phyloP scores from a whole-genome alignment of 1,139 yeast species.

The Yamadazyma spencermartinsiae region DNA sequence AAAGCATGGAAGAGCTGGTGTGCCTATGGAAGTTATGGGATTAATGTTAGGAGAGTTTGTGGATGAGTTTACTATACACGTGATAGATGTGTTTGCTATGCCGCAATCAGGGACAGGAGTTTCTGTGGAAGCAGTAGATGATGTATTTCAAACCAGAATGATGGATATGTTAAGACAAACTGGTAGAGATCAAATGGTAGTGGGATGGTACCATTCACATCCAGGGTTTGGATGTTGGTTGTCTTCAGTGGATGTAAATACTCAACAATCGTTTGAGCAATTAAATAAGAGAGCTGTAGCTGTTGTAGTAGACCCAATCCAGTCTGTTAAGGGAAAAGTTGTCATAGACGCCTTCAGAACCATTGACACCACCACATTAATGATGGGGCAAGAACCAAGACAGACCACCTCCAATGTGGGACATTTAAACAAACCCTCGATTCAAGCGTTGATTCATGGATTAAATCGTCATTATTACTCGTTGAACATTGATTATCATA shows the following conservation, averaged over 20 bases:
- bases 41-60: constrained; percentile 98
- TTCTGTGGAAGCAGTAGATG: constrained; percentile 98
- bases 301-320: constrained; percentile 96
- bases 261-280: constrained; percentile 97
- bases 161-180: constrained; percentile 99
- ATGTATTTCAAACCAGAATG: constrained; percentile 98
- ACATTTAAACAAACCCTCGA: constrained; percentile 93
- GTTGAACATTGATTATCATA: constrained; percentile 89
- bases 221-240: constrained; percentile 99
- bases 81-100: constrained; percentile 98
- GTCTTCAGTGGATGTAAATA: constrained; percentile 94
- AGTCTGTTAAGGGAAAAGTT: constrained; percentile 97
- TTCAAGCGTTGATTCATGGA: constrained; percentile 96
- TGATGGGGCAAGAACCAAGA: constrained; percentile 98
- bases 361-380: constrained; percentile 81
- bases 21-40: constrained; percentile 99
- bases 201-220: constrained; percentile 99
- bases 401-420: constrained; percentile 97
- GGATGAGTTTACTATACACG: constrained; percentile 96
- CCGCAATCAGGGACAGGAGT: constrained; percentile 99
- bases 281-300: constrained; percentile 95
- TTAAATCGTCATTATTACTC: constrained; percentile 96
- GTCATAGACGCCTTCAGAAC: constrained; percentile 98
- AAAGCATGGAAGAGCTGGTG: constrained; percentile 98
- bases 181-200: constrained; percentile 98